Conservation (phyloP, 2,329 filamentous ascomycete genomes). For the Aspergillus pseudotamarii region DNA sequence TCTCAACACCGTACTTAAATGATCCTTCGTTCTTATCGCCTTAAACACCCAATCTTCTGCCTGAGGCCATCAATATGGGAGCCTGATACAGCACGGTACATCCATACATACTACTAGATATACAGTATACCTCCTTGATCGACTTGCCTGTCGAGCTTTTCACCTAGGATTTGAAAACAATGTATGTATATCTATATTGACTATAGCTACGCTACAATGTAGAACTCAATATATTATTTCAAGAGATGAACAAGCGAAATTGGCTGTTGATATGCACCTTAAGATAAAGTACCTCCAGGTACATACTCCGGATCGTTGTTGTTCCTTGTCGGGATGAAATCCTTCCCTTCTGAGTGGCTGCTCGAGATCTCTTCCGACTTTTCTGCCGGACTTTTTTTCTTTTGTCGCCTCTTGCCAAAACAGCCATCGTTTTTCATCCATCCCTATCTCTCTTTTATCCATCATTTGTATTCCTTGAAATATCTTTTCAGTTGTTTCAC, state of each 20-base stretch:
- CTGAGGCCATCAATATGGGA: neutral
- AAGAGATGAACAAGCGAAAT: neutral
- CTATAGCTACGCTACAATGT: neutral
- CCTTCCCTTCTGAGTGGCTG: neutral
- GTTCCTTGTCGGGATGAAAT: neutral
- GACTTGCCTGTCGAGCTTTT: neutral
- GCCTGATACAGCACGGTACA: neutral
- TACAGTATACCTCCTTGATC: no score
- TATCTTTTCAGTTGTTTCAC: slow-evolving; percentile 10
- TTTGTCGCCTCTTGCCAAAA: slow-evolving; percentile 15
- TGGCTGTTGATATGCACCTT: neutral
- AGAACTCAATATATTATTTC: neutral
- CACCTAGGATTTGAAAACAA: neutral
- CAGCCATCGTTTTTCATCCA: neutral
- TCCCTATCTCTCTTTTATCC: neutral
- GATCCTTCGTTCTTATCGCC: neutral
- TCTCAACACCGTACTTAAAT: neutral
- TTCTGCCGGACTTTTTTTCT: slow-evolving; percentile 20
- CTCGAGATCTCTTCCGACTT: neutral
- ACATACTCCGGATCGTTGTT: neutral
- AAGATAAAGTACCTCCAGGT: neutral
- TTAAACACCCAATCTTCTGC: neutral
- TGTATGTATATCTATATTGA: neutral
- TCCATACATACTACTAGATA: no score
- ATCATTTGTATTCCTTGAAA: neutral